phyloP scores from a whole-genome alignment of 1,139 yeast genomes.

The Debaryomycetaceae sp. region DNA sequence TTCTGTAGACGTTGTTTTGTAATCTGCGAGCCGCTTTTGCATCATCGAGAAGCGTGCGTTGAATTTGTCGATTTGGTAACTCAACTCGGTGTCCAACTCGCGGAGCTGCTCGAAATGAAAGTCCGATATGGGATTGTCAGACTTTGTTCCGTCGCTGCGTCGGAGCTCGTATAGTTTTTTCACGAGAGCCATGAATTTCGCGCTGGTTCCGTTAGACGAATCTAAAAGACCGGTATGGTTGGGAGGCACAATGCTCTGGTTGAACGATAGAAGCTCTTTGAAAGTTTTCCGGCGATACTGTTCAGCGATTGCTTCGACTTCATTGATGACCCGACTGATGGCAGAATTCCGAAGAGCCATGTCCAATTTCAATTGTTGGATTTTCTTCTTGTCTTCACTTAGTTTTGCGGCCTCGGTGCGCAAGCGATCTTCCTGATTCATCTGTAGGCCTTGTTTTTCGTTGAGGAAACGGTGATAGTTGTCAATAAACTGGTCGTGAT shows the following conservation, averaged over 20 bases:
- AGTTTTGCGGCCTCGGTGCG: conserved; percentile 7
- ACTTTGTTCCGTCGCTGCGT: conserved; percentile 33
- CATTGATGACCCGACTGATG: conserved; percentile 44
- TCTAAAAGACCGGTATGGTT: neutral
- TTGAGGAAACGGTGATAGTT: conserved; percentile 53
- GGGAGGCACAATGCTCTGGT: conserved; percentile 17
- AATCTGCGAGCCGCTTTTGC: conserved; percentile 29
- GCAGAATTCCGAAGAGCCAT: conserved; percentile 20
- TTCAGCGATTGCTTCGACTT: conserved; percentile 54
- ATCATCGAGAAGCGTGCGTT: conserved; percentile 25
- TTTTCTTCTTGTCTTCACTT: conserved; percentile 8
- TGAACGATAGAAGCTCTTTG: conserved; percentile 40
- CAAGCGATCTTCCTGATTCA: conserved; percentile 8
- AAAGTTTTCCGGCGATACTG: conserved; percentile 56
- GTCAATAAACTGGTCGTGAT: conserved; percentile 61
- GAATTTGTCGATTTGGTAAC: conserved; percentile 24
- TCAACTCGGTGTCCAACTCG: conserved; percentile 23
- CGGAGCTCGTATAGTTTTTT: conserved; percentile 34
- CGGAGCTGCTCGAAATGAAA: conserved; percentile 36
- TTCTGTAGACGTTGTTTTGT: conserved; percentile 23
- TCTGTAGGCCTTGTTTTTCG: conserved; percentile 13
- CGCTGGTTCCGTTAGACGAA: conserved; percentile 2
- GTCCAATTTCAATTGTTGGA: conserved; percentile 12
- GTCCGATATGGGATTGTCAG: conserved; percentile 53
- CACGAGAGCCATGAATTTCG: conserved; percentile 43